A percentile compares a stretch with the other conserved stretches of the same genome.
Conservation (phyloP, 305 asterid species). For the Vinca major region DNA sequence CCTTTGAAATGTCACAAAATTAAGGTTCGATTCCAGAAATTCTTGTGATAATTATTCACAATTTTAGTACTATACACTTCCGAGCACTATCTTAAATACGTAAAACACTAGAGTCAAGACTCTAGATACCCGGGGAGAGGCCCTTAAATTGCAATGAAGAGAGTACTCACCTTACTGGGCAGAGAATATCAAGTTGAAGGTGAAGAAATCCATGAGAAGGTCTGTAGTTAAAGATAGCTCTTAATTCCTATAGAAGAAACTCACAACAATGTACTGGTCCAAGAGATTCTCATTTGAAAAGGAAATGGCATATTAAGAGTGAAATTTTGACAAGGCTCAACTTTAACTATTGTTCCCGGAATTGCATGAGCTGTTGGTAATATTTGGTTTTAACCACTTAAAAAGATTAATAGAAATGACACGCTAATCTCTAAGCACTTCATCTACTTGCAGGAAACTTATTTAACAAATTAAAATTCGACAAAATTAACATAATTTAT, state of each 20-base stretch:
- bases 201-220: neutral
- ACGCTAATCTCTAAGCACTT: too few species aligned
- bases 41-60: neutral
- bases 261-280: neutral
- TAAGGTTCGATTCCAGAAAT: neutral
- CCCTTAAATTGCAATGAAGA: neutral
- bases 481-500: conserved; percentile 36
- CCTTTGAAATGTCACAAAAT: neutral
- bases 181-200: neutral
- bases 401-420: neutral
- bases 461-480: neutral
- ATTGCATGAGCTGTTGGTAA: neutral
- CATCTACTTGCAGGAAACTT: conserved; percentile 3
- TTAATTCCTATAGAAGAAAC: too few species aligned
- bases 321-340: neutral
- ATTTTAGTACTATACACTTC: neutral
- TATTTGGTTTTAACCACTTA: neutral
- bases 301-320: neutral
- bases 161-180: neutral
- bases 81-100: neutral
- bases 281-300: neutral
- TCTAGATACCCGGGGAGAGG: neutral
- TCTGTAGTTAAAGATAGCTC: neutral
- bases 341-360: neutral
- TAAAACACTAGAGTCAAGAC: neutral